Base-by-base conservation (phyloP, 257 asterid species). In the Buddleja alternifolia region DNA sequence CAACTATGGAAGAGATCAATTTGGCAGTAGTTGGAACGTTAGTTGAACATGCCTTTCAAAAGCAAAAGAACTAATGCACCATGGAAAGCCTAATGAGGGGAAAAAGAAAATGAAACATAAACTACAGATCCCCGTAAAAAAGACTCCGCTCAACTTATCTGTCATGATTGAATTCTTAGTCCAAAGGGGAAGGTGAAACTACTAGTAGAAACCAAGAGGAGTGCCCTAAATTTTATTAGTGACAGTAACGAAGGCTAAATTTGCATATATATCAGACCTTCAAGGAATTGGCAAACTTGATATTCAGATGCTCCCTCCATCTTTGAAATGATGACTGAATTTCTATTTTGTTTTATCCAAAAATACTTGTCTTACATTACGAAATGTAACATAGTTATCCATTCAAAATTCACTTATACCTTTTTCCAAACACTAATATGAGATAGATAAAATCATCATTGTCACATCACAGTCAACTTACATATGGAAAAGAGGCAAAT, bases 241-340 rank as follows among this genome's bases (percentile, higher is more conserved):
- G n/a, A n/a, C n/a, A n/a, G n/a, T n/a, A n/a, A 24, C 37, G 55
- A 15, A 19, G 32, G 54, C 34, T 60, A 34, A 54, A 53, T 40
- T 62, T 12, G 25, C 56, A 54, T 71, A 24, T 19, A 41, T 12
- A 41, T 34, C 39, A 61, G 37, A 50, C 17, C 36, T 65, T 46
- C 32, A 50, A 16, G 21, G 50, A 37, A n/a, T 36, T 32, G 15
- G 50, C 4, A 40, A 29, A 46, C 16, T 0, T 17, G 21, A 37
- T 58, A 36, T 16, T 63, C 21, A 42, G 14, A 29, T 39, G 29
- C 9, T 51, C 20, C 10, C n/a, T n/a, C n/a, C n/a, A n/a, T n/a
- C n/a, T n/a, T n/a, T n/a, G n/a, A n/a, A n/a, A n/a, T n/a, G n/a
- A n/a, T n/a, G n/a, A n/a, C n/a, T n/a, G n/a, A n/a, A n/a, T n/a